Conservation (phyloP, 768 basidiomycete genomes). For the Lactifluus subvellereus region DNA sequence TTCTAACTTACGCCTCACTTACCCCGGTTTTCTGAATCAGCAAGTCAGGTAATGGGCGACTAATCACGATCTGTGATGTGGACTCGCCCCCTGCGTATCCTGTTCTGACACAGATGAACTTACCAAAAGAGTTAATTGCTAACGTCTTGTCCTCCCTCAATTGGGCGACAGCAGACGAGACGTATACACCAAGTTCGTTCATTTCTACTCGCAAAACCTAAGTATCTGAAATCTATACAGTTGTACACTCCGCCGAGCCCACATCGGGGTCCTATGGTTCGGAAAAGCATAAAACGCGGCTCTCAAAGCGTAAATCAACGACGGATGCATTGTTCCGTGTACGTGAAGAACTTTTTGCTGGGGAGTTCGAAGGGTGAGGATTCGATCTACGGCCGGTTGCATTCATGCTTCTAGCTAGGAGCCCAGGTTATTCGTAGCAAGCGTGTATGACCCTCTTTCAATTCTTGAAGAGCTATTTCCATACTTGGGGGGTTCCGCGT, state of each 20-base stretch:
- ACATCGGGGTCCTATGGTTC: slow-evolving; percentile 56
- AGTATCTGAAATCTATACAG: slow-evolving; percentile 32
- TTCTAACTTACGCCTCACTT: neutral
- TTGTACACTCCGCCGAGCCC: slow-evolving; percentile 54
- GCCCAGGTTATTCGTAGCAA: slow-evolving; percentile 68
- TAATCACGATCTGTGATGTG: slow-evolving; percentile 80
- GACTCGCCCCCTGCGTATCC: slow-evolving; percentile 94
- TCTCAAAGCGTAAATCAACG: slow-evolving; percentile 74
- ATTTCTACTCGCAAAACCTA: slow-evolving; percentile 3
- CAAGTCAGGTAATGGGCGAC: slow-evolving; percentile 61
- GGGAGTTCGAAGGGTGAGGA: slow-evolving; percentile 83
- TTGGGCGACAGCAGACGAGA: slow-evolving; percentile 84
- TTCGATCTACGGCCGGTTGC: neutral
- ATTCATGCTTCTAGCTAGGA: neutral
- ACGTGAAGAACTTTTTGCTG: slow-evolving; percentile 76
- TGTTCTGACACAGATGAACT: slow-evolving; percentile 81
- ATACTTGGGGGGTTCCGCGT: slow-evolving; percentile 79
- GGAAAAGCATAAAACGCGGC: slow-evolving; percentile 62
- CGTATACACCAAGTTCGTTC: slow-evolving; percentile 56
- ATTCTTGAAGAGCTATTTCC: slow-evolving; percentile 67
- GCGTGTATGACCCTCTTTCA: slow-evolving; percentile 79
- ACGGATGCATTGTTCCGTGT: slow-evolving; percentile 53
- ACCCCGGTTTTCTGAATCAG: neutral
- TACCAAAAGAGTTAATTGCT: slow-evolving; percentile 47
- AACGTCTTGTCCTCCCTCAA: slow-evolving; percentile 66